These are phyloP conservation scores for Diacronema lutheri DNA, from an alignment of 78 protist species.

Conservation along the genomic window DNA sequence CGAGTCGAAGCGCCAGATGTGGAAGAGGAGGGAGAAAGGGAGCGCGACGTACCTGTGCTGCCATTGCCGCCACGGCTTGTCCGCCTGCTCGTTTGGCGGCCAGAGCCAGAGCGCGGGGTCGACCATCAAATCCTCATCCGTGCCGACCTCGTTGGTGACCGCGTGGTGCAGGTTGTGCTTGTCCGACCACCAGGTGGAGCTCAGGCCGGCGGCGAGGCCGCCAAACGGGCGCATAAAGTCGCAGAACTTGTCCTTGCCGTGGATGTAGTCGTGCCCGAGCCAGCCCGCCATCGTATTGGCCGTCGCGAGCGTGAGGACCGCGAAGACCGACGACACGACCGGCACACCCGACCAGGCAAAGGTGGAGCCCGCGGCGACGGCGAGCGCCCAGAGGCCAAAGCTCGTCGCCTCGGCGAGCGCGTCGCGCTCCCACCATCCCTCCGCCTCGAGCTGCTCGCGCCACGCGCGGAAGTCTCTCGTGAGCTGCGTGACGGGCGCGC, in stretches of 20 bases:
- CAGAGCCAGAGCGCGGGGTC: neutral
- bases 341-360: no score
- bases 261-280: slow-evolving; percentile 40
- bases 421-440: slow-evolving; percentile 11
- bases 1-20: slow-evolving; percentile 9
- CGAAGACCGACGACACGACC: neutral
- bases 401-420: neutral
- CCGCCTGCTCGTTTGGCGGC: neutral
- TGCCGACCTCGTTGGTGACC: slow-evolving; percentile 26
- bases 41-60: neutral
- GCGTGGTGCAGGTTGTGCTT: slow-evolving; percentile 42
- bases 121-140: neutral
- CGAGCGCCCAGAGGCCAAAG: neutral
- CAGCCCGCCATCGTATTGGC: slow-evolving; percentile 15
- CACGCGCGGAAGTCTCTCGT: neutral
- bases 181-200: slow-evolving; percentile 28
- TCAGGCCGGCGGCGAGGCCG: slow-evolving; percentile 2
- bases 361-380: neutral
- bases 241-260: neutral
- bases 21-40: neutral
- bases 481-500: neutral
- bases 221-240: neutral
- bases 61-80: neutral
- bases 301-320: neutral
- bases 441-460: neutral